These are phyloP conservation scores for Tolypocladium amazonense DNA, from an alignment of 2,329 filamentous ascomycete species.

Conservation along the genomic window DNA sequence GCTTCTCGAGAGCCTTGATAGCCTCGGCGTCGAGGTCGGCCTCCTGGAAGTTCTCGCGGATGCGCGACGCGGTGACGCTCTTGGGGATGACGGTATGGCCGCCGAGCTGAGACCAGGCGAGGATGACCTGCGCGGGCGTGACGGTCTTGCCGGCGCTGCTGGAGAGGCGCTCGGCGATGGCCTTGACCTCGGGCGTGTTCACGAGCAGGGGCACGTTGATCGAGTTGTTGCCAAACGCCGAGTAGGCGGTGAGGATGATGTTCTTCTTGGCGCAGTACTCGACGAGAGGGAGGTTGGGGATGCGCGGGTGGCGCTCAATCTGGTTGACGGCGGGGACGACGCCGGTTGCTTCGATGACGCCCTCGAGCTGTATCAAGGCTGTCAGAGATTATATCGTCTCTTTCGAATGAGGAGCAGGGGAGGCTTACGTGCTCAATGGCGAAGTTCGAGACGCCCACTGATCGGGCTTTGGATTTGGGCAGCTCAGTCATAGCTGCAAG, in stretches of 20 bases:
- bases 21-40: slow-evolving; percentile 49
- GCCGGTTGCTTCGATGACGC: slow-evolving; percentile 45
- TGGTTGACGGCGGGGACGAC: slow-evolving; percentile 55
- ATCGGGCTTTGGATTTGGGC: slow-evolving; percentile 48
- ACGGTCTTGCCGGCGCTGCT: slow-evolving; percentile 23
- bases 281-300: slow-evolving; percentile 45
- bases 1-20: slow-evolving; percentile 48
- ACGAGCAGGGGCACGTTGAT: slow-evolving; percentile 39
- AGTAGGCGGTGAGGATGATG: slow-evolving; percentile 59
- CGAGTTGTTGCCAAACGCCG: slow-evolving; percentile 38
- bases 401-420: background rate
- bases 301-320: slow-evolving; percentile 56
- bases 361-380: slow-evolving; percentile 31
- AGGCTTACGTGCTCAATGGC: slow-evolving; percentile 38
- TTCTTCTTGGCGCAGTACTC: slow-evolving; percentile 50
- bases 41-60: slow-evolving; percentile 60
- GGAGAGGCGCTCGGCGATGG: slow-evolving; percentile 39
- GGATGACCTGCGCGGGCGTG: slow-evolving; percentile 33
- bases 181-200: slow-evolving; percentile 44
- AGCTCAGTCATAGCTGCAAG: slow-evolving; percentile 39
- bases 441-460: slow-evolving; percentile 68
- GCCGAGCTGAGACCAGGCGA: slow-evolving; percentile 47
- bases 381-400: background rate
- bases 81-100: slow-evolving; percentile 68
- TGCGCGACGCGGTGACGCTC: slow-evolving; percentile 56